These are phyloP conservation scores for Scleromitrula shiraiana DNA, from an alignment of 2,329 filamentous ascomycete genomes.

Conservation along the genomic window DNA sequence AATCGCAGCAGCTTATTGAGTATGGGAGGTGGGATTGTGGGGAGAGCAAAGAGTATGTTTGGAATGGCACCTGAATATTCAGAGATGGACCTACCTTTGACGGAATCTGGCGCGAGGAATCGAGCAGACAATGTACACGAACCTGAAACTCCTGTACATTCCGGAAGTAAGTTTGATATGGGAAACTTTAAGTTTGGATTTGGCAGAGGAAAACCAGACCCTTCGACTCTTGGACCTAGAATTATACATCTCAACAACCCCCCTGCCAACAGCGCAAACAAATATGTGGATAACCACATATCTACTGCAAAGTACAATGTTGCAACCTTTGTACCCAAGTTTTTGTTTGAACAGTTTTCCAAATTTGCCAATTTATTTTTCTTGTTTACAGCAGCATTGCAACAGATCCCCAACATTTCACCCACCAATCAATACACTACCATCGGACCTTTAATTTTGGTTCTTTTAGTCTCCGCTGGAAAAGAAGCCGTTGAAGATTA, in stretches of 20 bases:
- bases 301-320: slow-evolving; percentile 97
- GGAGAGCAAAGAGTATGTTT: slow-evolving; percentile 80
- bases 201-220: slow-evolving; percentile 75
- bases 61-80: slow-evolving; percentile 85
- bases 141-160: slow-evolving; percentile 35
- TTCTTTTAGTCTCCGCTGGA: slow-evolving; percentile 86
- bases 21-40: slow-evolving; percentile 79
- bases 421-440: slow-evolving; percentile 95
- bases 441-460: slow-evolving; percentile 84
- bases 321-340: slow-evolving; percentile 90
- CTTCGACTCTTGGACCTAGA: slow-evolving; percentile 81
- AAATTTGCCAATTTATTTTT: slow-evolving; percentile 99
- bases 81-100: slow-evolving; percentile 96
- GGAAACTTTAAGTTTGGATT: slow-evolving; percentile 90
- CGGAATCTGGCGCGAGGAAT: slow-evolving; percentile 56
- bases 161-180: slow-evolving; percentile 53
- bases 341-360: slow-evolving; percentile 95
- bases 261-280: slow-evolving; percentile 79
- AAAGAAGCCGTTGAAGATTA: slow-evolving; percentile 95
- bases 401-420: slow-evolving; percentile 91
- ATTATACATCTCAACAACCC: slow-evolving; percentile 96
- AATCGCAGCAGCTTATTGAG: slow-evolving; percentile 85
- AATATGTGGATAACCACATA: slow-evolving; percentile 93
- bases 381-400: slow-evolving; percentile 88
- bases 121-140: slow-evolving; percentile 36